phyloP scores from a whole-genome alignment of 2,329 filamentous ascomycete species.

The Penicillium sp. region DNA sequence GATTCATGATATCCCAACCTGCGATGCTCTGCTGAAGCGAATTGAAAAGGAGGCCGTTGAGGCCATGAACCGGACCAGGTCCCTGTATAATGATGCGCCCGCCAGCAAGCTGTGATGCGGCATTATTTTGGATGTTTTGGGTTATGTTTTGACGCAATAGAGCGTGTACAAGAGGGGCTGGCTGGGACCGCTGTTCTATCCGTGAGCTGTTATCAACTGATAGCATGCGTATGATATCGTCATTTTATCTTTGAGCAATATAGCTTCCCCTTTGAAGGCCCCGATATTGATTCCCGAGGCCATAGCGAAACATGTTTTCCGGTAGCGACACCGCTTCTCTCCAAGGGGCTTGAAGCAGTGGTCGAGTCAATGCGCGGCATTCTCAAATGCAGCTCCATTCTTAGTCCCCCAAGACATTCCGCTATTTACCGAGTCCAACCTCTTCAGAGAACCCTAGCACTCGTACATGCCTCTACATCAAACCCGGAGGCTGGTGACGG shows the following conservation, averaged over 20 bases:
- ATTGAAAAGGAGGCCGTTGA: constrained; percentile 73
- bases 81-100: constrained; percentile 46
- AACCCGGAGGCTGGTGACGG: not conserved
- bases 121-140: not conserved
- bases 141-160: constrained; percentile 1
- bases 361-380: constrained; percentile 7
- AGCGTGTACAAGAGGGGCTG: not conserved
- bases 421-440: not conserved
- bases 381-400: constrained; percentile 7
- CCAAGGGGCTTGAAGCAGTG: not conserved
- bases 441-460: not conserved
- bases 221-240: not conserved
- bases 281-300: not conserved
- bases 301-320: not conserved
- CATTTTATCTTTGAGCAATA: not conserved
- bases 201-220: not conserved
- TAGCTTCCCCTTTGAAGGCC: not conserved
- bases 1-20: constrained; percentile 78
- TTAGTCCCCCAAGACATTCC: constrained; percentile 5
- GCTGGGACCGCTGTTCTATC: not conserved
- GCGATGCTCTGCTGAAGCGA: constrained; percentile 60
- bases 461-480: not conserved
- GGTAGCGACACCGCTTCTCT: constrained; percentile 4
- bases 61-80: constrained; percentile 56
- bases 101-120: constrained; percentile 53